A percentile compares a stretch with the other conserved stretches of the same genome.
Conservation (phyloP, 768 basidiomycete species). For the Astraeus odoratus region DNA sequence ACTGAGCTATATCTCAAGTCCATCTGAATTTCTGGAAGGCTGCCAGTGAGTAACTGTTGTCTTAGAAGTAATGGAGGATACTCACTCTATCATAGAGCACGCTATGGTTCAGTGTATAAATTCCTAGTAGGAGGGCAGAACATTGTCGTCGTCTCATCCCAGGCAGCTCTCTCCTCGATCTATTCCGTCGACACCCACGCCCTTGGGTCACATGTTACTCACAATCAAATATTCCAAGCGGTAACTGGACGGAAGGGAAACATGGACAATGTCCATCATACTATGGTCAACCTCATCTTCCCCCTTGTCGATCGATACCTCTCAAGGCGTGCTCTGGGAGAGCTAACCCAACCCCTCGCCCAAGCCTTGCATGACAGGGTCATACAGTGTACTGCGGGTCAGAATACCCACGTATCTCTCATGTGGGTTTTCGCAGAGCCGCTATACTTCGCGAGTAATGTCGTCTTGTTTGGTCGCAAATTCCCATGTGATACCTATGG, state of each 20-base stretch:
- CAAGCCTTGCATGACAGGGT: conserved; percentile 8
- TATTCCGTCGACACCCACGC: conserved; percentile 1
- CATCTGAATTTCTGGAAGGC: conserved; percentile 10
- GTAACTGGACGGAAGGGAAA: not conserved
- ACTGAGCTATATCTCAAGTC: conserved; percentile 11
- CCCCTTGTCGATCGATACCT: conserved; percentile 17
- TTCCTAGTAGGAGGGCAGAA: conserved; percentile 14
- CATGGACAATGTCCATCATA: conserved; percentile 5
- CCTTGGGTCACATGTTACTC: conserved; percentile 3
- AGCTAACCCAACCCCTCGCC: conserved; percentile 10
- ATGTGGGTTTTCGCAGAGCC: conserved; percentile 11
- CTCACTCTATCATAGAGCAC: conserved; percentile 5
- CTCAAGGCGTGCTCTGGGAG: conserved; percentile 9
- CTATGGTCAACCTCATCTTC: conserved; percentile 10
- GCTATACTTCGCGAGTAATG: conserved; percentile 15
- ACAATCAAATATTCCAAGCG: conserved; percentile 7
- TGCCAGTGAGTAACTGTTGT: conserved; percentile 13
- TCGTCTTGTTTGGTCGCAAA: conserved; percentile 12
- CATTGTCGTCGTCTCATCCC: conserved; percentile 13
- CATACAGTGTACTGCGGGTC: not conserved
- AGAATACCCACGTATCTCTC: conserved; percentile 8
- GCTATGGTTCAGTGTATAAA: conserved; percentile 10
- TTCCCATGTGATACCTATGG: conserved; percentile 16
- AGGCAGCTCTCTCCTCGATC: conserved; percentile 10
- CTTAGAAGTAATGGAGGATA: not conserved